These are phyloP conservation scores for Sarocladium oryzae DNA, from an alignment of 2,329 filamentous ascomycete genomes.

Conservation along the genomic window DNA sequence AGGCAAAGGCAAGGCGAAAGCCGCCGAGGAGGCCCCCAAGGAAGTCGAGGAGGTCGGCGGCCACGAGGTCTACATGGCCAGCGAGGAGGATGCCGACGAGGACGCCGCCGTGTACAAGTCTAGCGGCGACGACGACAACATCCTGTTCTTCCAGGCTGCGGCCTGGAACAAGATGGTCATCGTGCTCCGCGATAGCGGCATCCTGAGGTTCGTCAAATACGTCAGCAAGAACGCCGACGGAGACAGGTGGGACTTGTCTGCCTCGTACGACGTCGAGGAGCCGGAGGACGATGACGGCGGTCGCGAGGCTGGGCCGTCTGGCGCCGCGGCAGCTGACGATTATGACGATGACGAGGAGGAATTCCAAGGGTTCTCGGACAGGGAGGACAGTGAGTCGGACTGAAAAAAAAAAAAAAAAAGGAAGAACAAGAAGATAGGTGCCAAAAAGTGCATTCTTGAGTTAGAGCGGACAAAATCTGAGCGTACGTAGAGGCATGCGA, in stretches of 20 bases:
- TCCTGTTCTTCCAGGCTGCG: constrained; percentile 56
- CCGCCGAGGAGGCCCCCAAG: constrained; percentile 20
- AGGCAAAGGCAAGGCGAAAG: constrained; percentile 25
- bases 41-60: constrained; percentile 58
- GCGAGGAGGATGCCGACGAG: constrained; percentile 62
- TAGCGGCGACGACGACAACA: constrained; percentile 67
- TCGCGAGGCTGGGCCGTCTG: constrained; percentile 26
- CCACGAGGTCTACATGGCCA: constrained; percentile 91
- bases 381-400: constrained; percentile 31
- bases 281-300: constrained; percentile 41
- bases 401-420: constrained; percentile 12
- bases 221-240: constrained; percentile 76
- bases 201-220: constrained; percentile 93
- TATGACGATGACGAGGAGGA: constrained; percentile 47
- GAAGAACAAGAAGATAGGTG: too few relatives aligned
- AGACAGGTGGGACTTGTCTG: constrained; percentile 88
- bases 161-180: constrained; percentile 89
- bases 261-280: constrained; percentile 65
- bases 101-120: constrained; percentile 88
- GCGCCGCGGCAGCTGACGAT: constrained; percentile 23
- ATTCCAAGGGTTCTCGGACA: constrained; percentile 51
- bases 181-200: constrained; percentile 79
- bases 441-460: too few relatives aligned
- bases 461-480: too few relatives aligned
- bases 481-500: too few relatives aligned